A percentile compares a stretch with the other conserved stretches of the same genome.
Conservation (phyloP, 805 yeast genomes). For the Kazachstania psychrophila region DNA sequence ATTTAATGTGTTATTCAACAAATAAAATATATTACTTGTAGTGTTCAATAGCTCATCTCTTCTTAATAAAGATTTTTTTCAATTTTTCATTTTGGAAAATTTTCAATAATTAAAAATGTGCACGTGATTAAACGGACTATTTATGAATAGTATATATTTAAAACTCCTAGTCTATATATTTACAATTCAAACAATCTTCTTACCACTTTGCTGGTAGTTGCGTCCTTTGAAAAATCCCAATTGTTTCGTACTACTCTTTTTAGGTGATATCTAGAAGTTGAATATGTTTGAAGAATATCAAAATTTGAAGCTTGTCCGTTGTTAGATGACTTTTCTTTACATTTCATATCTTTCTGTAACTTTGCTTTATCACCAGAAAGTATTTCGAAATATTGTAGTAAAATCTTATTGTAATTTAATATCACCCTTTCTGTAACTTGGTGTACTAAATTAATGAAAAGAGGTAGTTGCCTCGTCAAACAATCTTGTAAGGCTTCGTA, state of each 20-base stretch:
- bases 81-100: neutral
- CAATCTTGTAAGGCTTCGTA: conserved; percentile 22
- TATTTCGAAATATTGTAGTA: conserved; percentile 26
- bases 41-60: too few species aligned
- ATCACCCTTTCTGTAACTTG: conserved; percentile 13
- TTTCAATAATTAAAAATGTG: neutral
- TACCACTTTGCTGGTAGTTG: conserved; percentile 18
- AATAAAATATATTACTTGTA: too few species aligned
- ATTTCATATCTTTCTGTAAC: conserved; percentile 20
- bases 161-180: too few species aligned
- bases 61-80: too few species aligned
- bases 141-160: too few species aligned
- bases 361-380: conserved; percentile 27
- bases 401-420: conserved; percentile 14
- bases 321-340: conserved; percentile 7
- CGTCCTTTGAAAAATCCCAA: conserved; percentile 16
- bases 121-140: too few species aligned
- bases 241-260: conserved; percentile 26
- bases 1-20: neutral
- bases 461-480: conserved; percentile 28
- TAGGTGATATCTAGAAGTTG: conserved; percentile 24
- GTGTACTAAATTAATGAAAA: conserved; percentile 12
- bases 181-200: conserved; percentile 24
- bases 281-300: conserved; percentile 31
- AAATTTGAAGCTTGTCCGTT: conserved; percentile 26